A percentile compares a stretch with the other conserved stretches of the same genome.
Conservation (phyloP, 2,329 filamentous ascomycete species). For the Colletotrichum acutatum region DNA sequence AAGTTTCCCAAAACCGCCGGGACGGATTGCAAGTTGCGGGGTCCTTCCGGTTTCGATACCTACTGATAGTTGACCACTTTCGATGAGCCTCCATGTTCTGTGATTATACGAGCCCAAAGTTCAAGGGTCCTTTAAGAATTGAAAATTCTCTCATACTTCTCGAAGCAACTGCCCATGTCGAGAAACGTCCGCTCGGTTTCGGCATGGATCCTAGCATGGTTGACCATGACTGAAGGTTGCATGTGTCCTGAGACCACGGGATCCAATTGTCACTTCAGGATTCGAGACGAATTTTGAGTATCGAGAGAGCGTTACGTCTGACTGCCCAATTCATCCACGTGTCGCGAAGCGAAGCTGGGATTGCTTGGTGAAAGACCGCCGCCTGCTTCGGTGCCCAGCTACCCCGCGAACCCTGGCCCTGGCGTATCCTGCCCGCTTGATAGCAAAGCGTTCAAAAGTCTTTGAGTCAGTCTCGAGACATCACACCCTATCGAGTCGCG, state of each 20-base stretch:
- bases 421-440: background rate
- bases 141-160: background rate
- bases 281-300: background rate
- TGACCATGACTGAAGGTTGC: background rate
- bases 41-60: too few relatives aligned
- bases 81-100: too few relatives aligned
- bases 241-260: background rate
- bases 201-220: background rate
- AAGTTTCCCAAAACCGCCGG: too few relatives aligned
- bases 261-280: background rate
- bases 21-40: too few relatives aligned
- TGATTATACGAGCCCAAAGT: background rate
- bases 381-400: background rate
- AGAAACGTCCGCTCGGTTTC: background rate
- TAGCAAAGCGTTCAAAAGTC: background rate
- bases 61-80: too few relatives aligned
- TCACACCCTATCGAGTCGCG: background rate
- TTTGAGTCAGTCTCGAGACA: background rate
- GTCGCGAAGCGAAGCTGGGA: background rate
- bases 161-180: background rate
- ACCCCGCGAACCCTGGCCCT: background rate
- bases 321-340: background rate
- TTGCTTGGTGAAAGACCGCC: background rate
- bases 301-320: background rate
- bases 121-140: background rate